Percentiles rank a stretch among this genome's conserved stretches.
Evolutionary conservation across 192 early-diverging fungal species (phyloP).

Genomic region (Phycomyces nitens): DNA sequence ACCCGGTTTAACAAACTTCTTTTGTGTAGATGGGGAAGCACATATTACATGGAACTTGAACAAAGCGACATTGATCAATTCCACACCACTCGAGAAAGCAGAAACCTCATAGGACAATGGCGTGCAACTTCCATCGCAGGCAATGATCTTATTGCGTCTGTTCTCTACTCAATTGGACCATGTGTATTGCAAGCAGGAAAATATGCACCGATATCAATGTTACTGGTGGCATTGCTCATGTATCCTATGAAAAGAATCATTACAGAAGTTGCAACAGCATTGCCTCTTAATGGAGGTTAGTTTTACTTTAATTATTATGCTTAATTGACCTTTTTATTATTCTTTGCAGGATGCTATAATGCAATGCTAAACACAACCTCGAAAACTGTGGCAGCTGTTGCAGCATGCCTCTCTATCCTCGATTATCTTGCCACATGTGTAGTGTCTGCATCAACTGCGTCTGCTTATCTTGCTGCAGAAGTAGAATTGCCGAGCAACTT

Average conservation of each 20-base stretch:
- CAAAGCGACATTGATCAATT: slow-evolving; percentile 10
- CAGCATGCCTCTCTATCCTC: slow-evolving; percentile 43
- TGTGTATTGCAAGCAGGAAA: slow-evolving; percentile 42
- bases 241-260: slow-evolving; percentile 50
- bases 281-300: slow-evolving; percentile 53
- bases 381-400: slow-evolving; percentile 47
- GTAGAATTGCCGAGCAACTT: slow-evolving; percentile 29
- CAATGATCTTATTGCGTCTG: slow-evolving; percentile 51
- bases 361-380: slow-evolving; percentile 43
- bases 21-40: slow-evolving; percentile 34
- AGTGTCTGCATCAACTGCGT: slow-evolving; percentile 50
- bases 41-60: slow-evolving; percentile 38
- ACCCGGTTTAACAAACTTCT: neutral
- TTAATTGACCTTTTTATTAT: too few relatives aligned
- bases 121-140: slow-evolving; percentile 46
- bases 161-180: slow-evolving; percentile 50
- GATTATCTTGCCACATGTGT: slow-evolving; percentile 52
- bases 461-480: slow-evolving; percentile 43
- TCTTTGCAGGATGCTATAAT: slow-evolving; percentile 37
- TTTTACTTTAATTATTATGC: too few relatives aligned
- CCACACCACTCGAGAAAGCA: slow-evolving; percentile 5
- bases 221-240: slow-evolving; percentile 43
- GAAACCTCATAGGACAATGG: slow-evolving; percentile 35
- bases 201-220: slow-evolving; percentile 54
- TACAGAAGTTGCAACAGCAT: slow-evolving; percentile 45